Percentiles rank a stretch among this genome's conserved stretches.
Evolutionary conservation across 371 early-diverging fungal species (phyloP).

Genomic region (Mortierella sp.): DNA sequence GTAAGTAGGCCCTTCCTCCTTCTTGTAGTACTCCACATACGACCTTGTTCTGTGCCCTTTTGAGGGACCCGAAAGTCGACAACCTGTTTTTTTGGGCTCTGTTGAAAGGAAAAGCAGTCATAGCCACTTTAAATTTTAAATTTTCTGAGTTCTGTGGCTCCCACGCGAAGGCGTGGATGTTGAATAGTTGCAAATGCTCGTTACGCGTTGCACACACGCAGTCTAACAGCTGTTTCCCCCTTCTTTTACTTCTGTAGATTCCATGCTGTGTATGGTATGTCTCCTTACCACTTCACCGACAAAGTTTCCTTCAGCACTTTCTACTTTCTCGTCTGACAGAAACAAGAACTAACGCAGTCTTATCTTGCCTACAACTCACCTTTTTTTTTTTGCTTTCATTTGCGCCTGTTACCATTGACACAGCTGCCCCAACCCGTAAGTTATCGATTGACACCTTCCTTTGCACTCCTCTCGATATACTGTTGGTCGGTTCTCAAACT

Average conservation of each 20-base stretch:
- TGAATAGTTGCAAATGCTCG: background rate
- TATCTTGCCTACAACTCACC: background rate
- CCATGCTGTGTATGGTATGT: conserved; percentile 46
- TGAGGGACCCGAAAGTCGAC: background rate
- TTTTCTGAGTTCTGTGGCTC: background rate
- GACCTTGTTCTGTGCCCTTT: no score
- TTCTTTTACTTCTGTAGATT: conserved; percentile 9
- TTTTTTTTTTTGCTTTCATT: background rate
- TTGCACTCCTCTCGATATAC: conserved; percentile 63
- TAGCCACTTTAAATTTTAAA: background rate
- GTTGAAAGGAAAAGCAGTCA: background rate
- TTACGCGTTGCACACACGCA: background rate
- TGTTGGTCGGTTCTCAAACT: background rate
- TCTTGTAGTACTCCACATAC: background rate
- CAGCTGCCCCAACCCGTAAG: conserved; percentile 83
- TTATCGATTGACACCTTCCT: conserved; percentile 39
- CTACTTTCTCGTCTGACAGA: background rate
- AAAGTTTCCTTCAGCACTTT: background rate
- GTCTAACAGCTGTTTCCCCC: background rate
- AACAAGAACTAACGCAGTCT: background rate
- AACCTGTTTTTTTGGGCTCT: background rate
- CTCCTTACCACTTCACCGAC: background rate
- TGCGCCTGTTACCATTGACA: conserved; percentile 63
- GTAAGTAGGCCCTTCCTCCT: conserved; percentile 39
- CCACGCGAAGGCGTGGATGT: background rate